Conservation (phyloP, 129 eudicot species). For the Arctium minus region DNA sequence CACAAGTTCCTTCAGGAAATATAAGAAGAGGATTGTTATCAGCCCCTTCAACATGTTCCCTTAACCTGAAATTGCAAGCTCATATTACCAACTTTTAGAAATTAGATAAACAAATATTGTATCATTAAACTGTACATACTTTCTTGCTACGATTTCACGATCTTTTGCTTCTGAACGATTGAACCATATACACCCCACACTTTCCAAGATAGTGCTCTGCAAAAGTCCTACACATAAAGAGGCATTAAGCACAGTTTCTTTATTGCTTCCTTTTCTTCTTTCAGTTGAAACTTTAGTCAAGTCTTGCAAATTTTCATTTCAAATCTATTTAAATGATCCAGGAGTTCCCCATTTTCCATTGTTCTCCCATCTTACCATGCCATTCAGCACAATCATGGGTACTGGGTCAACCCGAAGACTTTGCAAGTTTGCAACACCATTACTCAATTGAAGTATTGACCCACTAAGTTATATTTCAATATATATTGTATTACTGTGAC, state of each 20-base stretch:
- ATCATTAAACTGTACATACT: slow-evolving; percentile 47
- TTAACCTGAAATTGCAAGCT: slow-evolving; percentile 51
- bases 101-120: too few relatives aligned
- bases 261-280: too few relatives aligned
- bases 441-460: background rate
- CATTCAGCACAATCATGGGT: background rate
- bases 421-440: too few relatives aligned
- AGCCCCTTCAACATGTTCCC: slow-evolving; percentile 91
- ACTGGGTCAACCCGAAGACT: too few relatives aligned
- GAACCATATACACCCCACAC: slow-evolving; percentile 99
- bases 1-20: slow-evolving; percentile 99
- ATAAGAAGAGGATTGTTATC: slow-evolving; percentile 97
- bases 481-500: background rate
- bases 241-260: slow-evolving; percentile 55
- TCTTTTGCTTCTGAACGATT: slow-evolving; percentile 97
- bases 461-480: background rate
- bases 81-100: background rate
- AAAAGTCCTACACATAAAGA: slow-evolving; percentile 56
- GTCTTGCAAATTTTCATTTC: too few relatives aligned
- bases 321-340: background rate
- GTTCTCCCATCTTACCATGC: background rate
- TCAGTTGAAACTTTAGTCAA: too few relatives aligned
- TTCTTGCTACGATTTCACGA: slow-evolving; percentile 94
- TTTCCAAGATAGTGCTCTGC: slow-evolving; percentile 95
- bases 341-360: background rate